Evolutionary conservation across 2,329 filamentous ascomycete species (phyloP), one percentile per base, ranked within the genome.

Genomic region (Hortaea werneckii): DNA sequence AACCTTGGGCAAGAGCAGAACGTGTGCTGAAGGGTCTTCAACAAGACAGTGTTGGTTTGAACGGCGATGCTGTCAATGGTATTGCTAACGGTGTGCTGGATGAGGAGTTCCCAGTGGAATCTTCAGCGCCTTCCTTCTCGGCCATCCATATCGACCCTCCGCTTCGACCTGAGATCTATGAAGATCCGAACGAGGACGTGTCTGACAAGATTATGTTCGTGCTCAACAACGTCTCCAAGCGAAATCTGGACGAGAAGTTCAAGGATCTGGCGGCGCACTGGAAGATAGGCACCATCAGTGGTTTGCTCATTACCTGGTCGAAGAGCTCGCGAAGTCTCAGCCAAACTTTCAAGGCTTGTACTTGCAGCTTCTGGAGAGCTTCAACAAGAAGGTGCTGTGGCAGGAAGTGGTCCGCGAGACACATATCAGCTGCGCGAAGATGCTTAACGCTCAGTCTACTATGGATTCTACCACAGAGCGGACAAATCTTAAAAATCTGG

Each of bases 291-390:
- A 95, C 63, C 85, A 94, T 58, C 87, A 94, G 61, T 98, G 92
- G 92, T 98, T 98, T 61, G 92, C 94, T 5, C 82, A 82, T 41
- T 94, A 96, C 60, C 74, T 98, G 7, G 92, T 98, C 2, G 90
- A 95, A 60, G 87, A 95, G 63, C 87, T 94, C 40, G 94, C 90
- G 29, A 96, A 95, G 67, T 83, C 95, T 73, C 90, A 98, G 63
- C 89, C 90, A 5, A 98, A 98, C 65, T 96, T 94, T 60, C 92
- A 98, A 57, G 78, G 85, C 49, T 79, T 98, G 20, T 98, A 98
- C 62, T 77, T 96, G 42, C 86, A 95, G 57, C 77, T 98, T 43
- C 77, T 98, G 49, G 83, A 83, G 46, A 78, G 88, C 30, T 87
- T 96, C 55, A 79, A 86, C 54, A 81, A 92, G 62, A 84, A 79